Evolutionary conservation across 805 yeast genomes (phyloP), one percentile per base, ranked within the genome.

Genomic region (Metschnikowia corniflorae): DNA sequence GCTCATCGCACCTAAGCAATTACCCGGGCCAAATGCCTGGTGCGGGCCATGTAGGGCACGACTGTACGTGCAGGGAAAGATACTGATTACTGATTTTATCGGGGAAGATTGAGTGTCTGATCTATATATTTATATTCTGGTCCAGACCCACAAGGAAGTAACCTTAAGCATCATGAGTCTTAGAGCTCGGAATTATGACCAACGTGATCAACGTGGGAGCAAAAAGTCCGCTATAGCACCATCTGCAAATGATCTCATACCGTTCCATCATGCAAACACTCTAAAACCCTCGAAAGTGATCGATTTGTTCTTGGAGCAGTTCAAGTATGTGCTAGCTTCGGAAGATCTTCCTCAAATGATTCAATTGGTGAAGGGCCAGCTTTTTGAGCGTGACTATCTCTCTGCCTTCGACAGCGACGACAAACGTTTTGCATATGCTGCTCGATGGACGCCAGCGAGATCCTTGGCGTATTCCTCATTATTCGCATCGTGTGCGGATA

Each of bases 371-470:
- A 87, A 87, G 51, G 70, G 78, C 1, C 75, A 77, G 39, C 63
- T 87, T 14, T 87, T 65, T 56, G 75, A 85, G 34, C 63, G 96
- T 47, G 79, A 86, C 42, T 87, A 86, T 54, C 39, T 70, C 4
- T 62, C 65, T 8, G 96, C 96, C 1, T 87, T 88, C 55, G 75
- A 75, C 37, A 60, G 64, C 33, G 79, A 73, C 34, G 71, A 65
- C 30, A 80, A 82, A 47, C 67, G 94, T 35, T 73, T 72, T 44
- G 95, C 94, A 0, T 87, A 87, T 51, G 84, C 80, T 14, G 75
- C 81, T 15, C 65, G 96, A 47, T 87, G 96, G 96, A 73, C 93
- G 0, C 89, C 96, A 0, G 77, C 93, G 0, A 65, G 96, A 38
- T 80, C 95, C 0, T 64, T 86, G 30, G 79, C 86, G 0, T 87